Evolutionary conservation across 352 stramenopile genomes (phyloP).

Genomic region (Thalassiosira livingstoniorum): DNA sequence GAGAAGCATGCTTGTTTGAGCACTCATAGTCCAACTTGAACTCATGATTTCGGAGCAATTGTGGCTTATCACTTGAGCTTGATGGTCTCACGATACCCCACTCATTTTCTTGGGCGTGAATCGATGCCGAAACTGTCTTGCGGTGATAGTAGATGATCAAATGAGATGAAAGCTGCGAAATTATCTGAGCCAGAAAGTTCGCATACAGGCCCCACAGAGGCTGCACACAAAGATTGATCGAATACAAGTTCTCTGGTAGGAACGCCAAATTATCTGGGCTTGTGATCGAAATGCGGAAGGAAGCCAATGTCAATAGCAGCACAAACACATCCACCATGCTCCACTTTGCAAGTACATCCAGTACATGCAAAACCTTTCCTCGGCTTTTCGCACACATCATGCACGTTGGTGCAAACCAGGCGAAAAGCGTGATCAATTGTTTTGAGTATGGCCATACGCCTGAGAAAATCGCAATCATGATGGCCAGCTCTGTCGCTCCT

Average conservation of each 20-base stretch:
- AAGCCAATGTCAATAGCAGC: conserved; percentile 72
- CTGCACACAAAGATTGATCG: conserved; percentile 75
- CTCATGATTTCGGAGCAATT: conserved; percentile 48
- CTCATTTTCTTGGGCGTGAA: conserved; percentile 41
- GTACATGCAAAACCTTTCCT: conserved; percentile 75
- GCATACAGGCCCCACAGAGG: conserved; percentile 84
- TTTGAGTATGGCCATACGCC: conserved; percentile 86
- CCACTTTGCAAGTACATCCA: conserved; percentile 85
- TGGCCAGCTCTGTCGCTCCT: conserved; percentile 71
- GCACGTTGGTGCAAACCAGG: conserved; percentile 78
- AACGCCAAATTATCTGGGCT: conserved; percentile 74
- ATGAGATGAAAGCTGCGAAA: conserved; percentile 82
- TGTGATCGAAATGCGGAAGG: conserved; percentile 65
- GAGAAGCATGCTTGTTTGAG: conserved; percentile 41
- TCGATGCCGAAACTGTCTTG: conserved; percentile 45
- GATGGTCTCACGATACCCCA: conserved; percentile 18
- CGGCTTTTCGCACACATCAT: conserved; percentile 63
- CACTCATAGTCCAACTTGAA: conserved; percentile 69
- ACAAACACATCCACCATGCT: conserved; percentile 85
- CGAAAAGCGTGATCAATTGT: conserved; percentile 69
- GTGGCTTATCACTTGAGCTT: background rate
- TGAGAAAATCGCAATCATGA: conserved; percentile 83
- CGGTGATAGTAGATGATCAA: conserved; percentile 85
- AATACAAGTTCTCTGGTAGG: conserved; percentile 77
- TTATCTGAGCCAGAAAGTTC: conserved; percentile 82